Evolutionary conservation across 1,139 yeast genomes (phyloP).

Genomic region (Saccharomyces hybrid): DNA sequence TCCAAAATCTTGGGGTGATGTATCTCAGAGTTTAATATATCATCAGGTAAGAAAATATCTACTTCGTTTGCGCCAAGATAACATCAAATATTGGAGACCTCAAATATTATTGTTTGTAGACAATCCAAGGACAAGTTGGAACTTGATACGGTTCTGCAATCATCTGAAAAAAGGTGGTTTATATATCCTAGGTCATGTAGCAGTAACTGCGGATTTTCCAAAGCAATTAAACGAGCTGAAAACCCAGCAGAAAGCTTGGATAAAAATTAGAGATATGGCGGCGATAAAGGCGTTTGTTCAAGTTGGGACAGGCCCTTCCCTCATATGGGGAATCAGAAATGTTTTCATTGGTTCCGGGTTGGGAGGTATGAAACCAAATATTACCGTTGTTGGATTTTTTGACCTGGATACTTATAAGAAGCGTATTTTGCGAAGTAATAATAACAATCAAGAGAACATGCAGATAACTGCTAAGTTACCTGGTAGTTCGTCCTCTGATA

Average conservation of each 20-base stretch:
- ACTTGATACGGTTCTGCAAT: slow-evolving; percentile 85
- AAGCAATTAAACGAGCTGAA: slow-evolving; percentile 58
- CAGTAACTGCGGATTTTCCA: slow-evolving; percentile 49
- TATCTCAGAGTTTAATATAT: slow-evolving; percentile 84
- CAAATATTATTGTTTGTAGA: slow-evolving; percentile 82
- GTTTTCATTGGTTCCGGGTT: slow-evolving; percentile 86
- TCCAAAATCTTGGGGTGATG: slow-evolving; percentile 96
- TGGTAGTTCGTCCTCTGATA: slow-evolving; percentile 7
- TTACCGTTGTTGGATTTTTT: slow-evolving; percentile 82
- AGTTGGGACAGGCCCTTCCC: slow-evolving; percentile 75
- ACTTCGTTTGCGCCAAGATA: slow-evolving; percentile 73
- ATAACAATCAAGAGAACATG: not conserved
- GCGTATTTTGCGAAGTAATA: slow-evolving; percentile 9
- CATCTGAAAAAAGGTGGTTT: slow-evolving; percentile 91
- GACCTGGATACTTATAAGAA: slow-evolving; percentile 34
- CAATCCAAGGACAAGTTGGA: slow-evolving; percentile 87
- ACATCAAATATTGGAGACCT: slow-evolving; percentile 96
- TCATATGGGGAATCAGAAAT: slow-evolving; percentile 95
- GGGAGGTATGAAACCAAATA: slow-evolving; percentile 96
- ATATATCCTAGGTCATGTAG: slow-evolving; percentile 85
- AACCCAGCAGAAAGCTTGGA: slow-evolving; percentile 75
- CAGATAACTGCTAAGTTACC: slow-evolving; percentile 5
- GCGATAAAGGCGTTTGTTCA: slow-evolving; percentile 89
- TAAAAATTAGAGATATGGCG: slow-evolving; percentile 65
- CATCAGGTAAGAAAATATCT: slow-evolving; percentile 93